Evolutionary conservation across 2,329 filamentous ascomycete genomes (phyloP).

Genomic region (Leptographium flavum): DNA sequence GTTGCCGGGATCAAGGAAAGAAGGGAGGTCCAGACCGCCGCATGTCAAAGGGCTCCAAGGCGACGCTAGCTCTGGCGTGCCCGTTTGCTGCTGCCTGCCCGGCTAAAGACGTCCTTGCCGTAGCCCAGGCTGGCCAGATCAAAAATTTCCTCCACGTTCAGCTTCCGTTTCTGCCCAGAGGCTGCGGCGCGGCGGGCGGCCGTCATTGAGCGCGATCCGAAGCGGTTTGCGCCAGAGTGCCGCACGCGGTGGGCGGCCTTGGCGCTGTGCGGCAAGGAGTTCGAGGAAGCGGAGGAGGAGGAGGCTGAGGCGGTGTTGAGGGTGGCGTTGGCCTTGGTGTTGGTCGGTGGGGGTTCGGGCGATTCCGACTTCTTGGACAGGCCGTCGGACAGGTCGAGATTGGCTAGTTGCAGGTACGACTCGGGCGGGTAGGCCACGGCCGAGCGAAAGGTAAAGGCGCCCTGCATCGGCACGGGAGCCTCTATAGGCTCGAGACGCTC

Average conservation of each 20-base stretch:
- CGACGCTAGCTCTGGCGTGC: slow-evolving; percentile 27
- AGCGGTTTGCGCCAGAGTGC: slow-evolving; percentile 10
- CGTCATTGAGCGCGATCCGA: slow-evolving; percentile 15
- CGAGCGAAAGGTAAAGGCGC: slow-evolving; percentile 58
- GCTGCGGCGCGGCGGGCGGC: slow-evolving; percentile 35
- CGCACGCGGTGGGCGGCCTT: slow-evolving; percentile 11
- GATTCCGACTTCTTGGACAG: slow-evolving; percentile 13
- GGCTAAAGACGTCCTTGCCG: slow-evolving; percentile 41
- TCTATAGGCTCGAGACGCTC: slow-evolving; percentile 12
- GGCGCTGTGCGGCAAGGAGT: slow-evolving; percentile 6
- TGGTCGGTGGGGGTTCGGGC: background rate
- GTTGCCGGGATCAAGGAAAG: too few relatives aligned
- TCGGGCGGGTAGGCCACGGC: slow-evolving; percentile 43
- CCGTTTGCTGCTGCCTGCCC: slow-evolving; percentile 30
- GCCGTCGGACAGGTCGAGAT: slow-evolving; percentile 43
- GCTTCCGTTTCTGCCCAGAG: slow-evolving; percentile 57
- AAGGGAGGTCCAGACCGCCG: too few relatives aligned
- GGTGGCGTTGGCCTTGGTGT: background rate
- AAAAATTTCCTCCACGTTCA: slow-evolving; percentile 63
- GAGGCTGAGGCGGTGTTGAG: background rate
- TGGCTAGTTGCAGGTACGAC: slow-evolving; percentile 45
- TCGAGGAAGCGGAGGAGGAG: background rate
- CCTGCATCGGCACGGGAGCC: slow-evolving; percentile 38
- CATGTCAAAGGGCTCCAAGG: background rate
- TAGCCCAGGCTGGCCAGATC: slow-evolving; percentile 49